Conservation (phyloP, 768 basidiomycete genomes). For the Serendipita indica region DNA sequence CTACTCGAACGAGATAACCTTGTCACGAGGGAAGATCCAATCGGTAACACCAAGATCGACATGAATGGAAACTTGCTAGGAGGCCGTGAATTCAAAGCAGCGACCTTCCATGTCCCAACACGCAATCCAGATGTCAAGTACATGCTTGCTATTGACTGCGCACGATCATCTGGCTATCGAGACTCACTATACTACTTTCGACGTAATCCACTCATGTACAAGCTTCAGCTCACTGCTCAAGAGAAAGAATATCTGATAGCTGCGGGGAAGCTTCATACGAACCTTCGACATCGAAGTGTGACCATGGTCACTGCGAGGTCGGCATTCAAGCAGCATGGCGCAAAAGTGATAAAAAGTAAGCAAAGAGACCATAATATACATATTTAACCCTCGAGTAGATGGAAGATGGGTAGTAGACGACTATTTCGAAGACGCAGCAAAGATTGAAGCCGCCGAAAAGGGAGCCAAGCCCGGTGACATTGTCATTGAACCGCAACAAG, state of each 20-base stretch:
- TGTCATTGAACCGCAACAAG: constrained; percentile 56
- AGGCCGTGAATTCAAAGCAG: constrained; percentile 75
- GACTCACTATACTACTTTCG: constrained; percentile 99
- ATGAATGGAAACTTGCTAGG: constrained; percentile 66
- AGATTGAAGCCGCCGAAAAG: constrained; percentile 60
- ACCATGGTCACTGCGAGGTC: constrained; percentile 88
- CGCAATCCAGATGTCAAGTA: constrained; percentile 75
- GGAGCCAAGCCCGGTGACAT: constrained; percentile 71
- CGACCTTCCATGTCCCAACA: constrained; percentile 74
- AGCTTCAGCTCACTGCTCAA: constrained; percentile 72
- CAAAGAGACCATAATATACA: constrained; percentile 11
- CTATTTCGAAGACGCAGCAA: constrained; percentile 80
- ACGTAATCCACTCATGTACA: constrained; percentile 76
- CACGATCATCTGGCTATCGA: constrained; percentile 86
- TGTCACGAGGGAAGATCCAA: constrained; percentile 63
- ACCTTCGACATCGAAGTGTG: constrained; percentile 80
- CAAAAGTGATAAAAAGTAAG: constrained; percentile 76
- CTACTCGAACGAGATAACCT: constrained; percentile 75
- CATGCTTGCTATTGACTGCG: constrained; percentile 96
- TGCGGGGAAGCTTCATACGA: constrained; percentile 73
- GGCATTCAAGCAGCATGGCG: constrained; percentile 86
- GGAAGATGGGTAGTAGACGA: constrained; percentile 90
- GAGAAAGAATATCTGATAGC: constrained; percentile 91
- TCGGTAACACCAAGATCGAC: constrained; percentile 88
- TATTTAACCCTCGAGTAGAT: constrained; percentile 31